phyloP scores from a whole-genome alignment of 1,284 basidiomycete genomes.

The Puccinia coronata region DNA sequence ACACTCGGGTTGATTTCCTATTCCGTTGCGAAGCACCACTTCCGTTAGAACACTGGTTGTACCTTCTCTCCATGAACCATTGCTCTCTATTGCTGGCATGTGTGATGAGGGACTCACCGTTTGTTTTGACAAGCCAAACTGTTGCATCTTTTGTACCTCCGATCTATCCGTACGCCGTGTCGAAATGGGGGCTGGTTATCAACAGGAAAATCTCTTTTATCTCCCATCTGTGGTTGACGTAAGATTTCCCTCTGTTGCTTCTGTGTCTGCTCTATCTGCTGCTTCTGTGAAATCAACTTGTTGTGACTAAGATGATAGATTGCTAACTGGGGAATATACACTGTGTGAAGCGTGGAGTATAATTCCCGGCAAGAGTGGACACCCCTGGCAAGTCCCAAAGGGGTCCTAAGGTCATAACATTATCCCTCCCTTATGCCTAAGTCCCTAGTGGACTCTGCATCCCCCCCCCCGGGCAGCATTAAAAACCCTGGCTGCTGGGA shows the following conservation, averaged over 20 bases:
- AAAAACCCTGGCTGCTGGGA: not conserved
- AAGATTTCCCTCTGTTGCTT: no score
- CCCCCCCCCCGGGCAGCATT: not conserved
- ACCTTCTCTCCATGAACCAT: not conserved
- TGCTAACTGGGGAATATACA: no score
- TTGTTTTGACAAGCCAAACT: not conserved
- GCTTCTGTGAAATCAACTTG: no score
- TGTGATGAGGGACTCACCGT: not conserved
- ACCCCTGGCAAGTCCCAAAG: not conserved
- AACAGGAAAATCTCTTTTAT: no score
- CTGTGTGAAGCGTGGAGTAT: no score
- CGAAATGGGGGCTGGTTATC: no score
- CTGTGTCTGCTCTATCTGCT: no score
- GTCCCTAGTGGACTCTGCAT: not conserved
- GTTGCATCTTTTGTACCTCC: not conserved
- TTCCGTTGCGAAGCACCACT: not conserved
- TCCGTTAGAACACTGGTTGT: not conserved
- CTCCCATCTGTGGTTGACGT: no score
- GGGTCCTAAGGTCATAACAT: not conserved
- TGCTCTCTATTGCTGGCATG: not conserved
- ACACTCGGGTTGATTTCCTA: not conserved
- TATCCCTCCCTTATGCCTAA: not conserved
- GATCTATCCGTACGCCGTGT: no score
- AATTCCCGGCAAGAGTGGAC: not conserved
- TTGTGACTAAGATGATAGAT: no score